phyloP scores from a whole-genome alignment of 768 basidiomycete species.

The Gelatoporia subvermispora region DNA sequence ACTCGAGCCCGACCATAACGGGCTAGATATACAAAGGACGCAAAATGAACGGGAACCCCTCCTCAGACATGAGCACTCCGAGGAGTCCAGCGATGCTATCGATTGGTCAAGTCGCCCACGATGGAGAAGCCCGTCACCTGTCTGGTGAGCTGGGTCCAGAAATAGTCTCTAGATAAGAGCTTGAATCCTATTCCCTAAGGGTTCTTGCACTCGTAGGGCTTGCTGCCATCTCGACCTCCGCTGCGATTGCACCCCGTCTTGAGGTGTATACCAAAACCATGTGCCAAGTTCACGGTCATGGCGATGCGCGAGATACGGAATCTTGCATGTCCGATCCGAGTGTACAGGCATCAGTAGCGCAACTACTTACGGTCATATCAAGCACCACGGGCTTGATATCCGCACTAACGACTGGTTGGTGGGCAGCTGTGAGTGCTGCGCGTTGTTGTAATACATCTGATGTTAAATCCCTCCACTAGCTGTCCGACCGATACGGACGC shows the following conservation, averaged over 20 bases:
- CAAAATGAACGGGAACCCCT: too few relatives aligned
- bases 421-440: slow-evolving; percentile 64
- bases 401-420: slow-evolving; percentile 80
- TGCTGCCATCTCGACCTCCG: slow-evolving; percentile 47
- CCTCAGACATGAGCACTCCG: too few relatives aligned
- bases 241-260: slow-evolving; percentile 64
- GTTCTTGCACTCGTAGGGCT: slow-evolving; percentile 50
- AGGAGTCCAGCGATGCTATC: too few relatives aligned
- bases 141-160: slow-evolving; percentile 49
- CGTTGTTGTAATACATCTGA: neutral
- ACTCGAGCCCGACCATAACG: too few relatives aligned
- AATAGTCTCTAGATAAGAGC: too few relatives aligned
- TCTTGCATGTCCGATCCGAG: too few relatives aligned
- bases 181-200: slow-evolving; percentile 38
- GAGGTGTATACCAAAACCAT: slow-evolving; percentile 72
- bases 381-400: slow-evolving; percentile 66
- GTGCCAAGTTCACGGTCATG: slow-evolving; percentile 62
- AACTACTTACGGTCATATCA: slow-evolving; percentile 36
- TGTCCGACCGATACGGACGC: slow-evolving; percentile 77
- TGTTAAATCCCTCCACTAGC: slow-evolving; percentile 29
- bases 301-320: slow-evolving; percentile 14
- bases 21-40: too few relatives aligned
- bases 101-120: slow-evolving; percentile 41
- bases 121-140: slow-evolving; percentile 72
- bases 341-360: neutral